Base-by-base conservation (phyloP, 164 flowering plant genomes). In the Protea cynaroides region DNA sequence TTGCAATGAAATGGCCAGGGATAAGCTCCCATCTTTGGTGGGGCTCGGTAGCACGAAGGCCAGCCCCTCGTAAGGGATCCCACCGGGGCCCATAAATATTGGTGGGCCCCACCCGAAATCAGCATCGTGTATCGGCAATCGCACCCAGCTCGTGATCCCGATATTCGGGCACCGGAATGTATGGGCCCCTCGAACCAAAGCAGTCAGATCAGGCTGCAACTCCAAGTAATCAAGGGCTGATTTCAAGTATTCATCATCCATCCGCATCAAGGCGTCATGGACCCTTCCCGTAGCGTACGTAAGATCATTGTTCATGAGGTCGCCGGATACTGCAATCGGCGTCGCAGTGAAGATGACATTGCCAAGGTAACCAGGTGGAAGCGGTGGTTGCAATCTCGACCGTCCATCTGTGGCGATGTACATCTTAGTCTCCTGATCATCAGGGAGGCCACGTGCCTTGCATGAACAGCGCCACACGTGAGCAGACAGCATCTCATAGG, bases 91-190 rank as follows among this genome's bases (percentile, higher is more conserved):
- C 91, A 86, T 79, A 52, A 82, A 87, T 23, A 79, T 71, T 8
- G 93, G 96, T 18, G 82, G 59, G 0, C 93, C 93, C 93, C 89
- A 87, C 9, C 93, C 96, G 29, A 89, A 87, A 65, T 89, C 34
- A 1, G 34, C 34, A 29, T 29, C 90, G 58, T 87, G 76, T 24
- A 87, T 79, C 0, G 91, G 91, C 64, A 87, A 65, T 67, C 81
- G 70, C 18, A 62, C 70, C 96, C 93, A 89, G 63, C 88, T 84
- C 1, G 81, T 84, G 36, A 87, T 29, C 34, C 34, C 84, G 2
- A 86, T 57, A 61, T 90, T 84, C 1, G 92, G 94, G 62, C 85
- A 81, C 66, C 71, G 64, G 51, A 83, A 84, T 0, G 84, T 86
- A 49, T 82, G 87, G 7, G 88, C 81, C 19, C 92, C 92, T 0